Evolutionary conservation across 1,284 basidiomycete genomes (phyloP), one percentile per base, ranked within the genome.

Genomic region (Veloporphyrellus conicus): DNA sequence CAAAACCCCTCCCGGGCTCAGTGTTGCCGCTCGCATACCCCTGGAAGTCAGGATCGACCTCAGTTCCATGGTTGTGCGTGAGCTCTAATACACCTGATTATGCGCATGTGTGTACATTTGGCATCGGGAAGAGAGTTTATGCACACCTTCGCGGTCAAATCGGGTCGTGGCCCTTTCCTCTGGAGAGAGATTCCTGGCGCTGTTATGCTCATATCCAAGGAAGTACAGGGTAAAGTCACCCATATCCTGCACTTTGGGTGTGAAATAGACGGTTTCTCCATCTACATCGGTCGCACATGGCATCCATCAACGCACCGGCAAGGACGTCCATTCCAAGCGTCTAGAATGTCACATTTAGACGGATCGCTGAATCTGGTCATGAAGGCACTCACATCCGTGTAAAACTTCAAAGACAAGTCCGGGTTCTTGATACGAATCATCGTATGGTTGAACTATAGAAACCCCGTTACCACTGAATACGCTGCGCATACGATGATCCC

Each of bases 371-470:
- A 42, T 7, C 36, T 10, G 8, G 14, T 25, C 11, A 22, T 28
- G 29, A 42, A 38, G 23, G 36, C 28, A 57, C 72, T 54, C 49
- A 78, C 84, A 41, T 87, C 78, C 48, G 78, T 76, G 71, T 92
- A 93, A 67, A 90, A 93, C 34, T 73, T 70, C 55, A 91, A 58
- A 19, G 90, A 91, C 34, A 69, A 73, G 60, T 93, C 82, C 15
- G 91, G 87, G 68, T 96, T 92, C 73, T 88, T 93, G 66, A 95
- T 78, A 56, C 93, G 82, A 62, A 93, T 69, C 90, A 92, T 93
- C 27, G 88, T 90, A 71, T 94, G 90, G 67, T 93, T 91, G 71
- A 91, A 88, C 84, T 90, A 50, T 12, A 43, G n/a, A 12, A 25
- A 25, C 8, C 16, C 31, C 34, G 6, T 35, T 35, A 29, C 14